phyloP scores from a whole-genome alignment of 2,329 filamentous ascomycete species.

The Lachnellula arida region DNA sequence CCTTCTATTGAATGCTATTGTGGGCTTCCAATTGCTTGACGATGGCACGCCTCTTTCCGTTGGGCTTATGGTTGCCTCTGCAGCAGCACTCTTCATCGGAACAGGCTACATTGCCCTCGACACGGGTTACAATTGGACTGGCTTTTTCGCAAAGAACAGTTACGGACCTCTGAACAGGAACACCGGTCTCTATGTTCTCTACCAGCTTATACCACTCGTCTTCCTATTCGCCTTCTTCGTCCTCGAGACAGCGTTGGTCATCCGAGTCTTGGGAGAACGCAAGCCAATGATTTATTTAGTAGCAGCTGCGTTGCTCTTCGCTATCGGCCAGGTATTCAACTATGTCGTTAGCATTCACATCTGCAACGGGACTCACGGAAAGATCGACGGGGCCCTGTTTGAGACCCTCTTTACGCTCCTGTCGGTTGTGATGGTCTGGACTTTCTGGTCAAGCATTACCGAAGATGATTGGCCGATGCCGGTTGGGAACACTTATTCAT shows the following conservation, averaged over 20 bases:
- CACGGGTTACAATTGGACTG: constrained; percentile 82
- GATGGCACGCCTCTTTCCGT: constrained; percentile 86
- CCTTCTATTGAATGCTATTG: constrained; percentile 82
- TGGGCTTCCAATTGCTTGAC: constrained; percentile 90
- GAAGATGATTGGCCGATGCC: constrained; percentile 92
- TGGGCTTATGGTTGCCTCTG: constrained; percentile 67
- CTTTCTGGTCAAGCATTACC: constrained; percentile 98
- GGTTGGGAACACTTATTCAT: constrained; percentile 30
- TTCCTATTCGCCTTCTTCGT: constrained; percentile 87
- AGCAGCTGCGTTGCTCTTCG: constrained; percentile 74
- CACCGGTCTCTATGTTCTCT: constrained; percentile 88
- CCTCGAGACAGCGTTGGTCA: constrained; percentile 76
- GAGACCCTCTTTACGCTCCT: constrained; percentile 88
- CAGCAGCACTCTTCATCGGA: constrained; percentile 71
- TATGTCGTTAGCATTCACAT: constrained; percentile 90
- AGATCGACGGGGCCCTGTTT: constrained; percentile 90
- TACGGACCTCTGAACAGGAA: constrained; percentile 59
- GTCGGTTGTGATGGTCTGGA: constrained; percentile 78
- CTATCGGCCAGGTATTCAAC: constrained; percentile 91
- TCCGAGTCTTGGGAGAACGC: constrained; percentile 79
- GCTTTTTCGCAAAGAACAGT: constrained; percentile 61
- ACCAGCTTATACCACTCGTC: constrained; percentile 82
- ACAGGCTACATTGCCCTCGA: constrained; percentile 95
- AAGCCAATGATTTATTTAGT: constrained; percentile 89
- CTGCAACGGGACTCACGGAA: constrained; percentile 75